These are phyloP conservation scores for Cryptosporidium viatorum DNA, from an alignment of 169 alveolate species.

Conservation along the genomic window DNA sequence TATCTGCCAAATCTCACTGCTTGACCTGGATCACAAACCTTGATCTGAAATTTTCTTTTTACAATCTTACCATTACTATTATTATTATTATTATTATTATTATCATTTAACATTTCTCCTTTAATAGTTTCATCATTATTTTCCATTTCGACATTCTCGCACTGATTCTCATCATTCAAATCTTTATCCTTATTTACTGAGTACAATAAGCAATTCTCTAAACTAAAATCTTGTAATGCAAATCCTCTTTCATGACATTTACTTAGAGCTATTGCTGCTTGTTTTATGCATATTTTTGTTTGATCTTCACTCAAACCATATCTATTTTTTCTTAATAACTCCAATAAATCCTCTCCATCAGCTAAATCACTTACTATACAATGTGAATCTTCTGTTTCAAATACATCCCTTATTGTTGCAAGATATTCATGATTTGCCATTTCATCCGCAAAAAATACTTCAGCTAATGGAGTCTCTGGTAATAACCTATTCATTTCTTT, in stretches of 20 bases:
- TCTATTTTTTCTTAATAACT: constrained; percentile 51
- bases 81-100: neutral
- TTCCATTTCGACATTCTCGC: neutral
- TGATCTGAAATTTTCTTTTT: constrained; percentile 23
- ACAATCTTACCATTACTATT: neutral
- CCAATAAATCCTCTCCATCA: constrained; percentile 77
- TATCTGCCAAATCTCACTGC: constrained; percentile 57
- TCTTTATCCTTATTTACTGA: constrained; percentile 18
- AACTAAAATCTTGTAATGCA: constrained; percentile 78
- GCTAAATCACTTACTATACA: constrained; percentile 74
- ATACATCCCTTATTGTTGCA: constrained; percentile 69
- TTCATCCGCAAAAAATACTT: constrained; percentile 76
- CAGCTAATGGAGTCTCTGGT: constrained; percentile 80
- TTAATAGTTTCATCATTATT: neutral
- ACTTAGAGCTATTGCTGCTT: constrained; percentile 57
- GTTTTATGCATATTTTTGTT: constrained; percentile 38
- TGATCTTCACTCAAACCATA: constrained; percentile 22
- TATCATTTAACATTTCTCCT: neutral
- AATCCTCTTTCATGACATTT: constrained; percentile 73
- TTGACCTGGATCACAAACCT: constrained; percentile 80
- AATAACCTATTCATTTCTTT: constrained; percentile 49
- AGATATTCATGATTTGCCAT: constrained; percentile 53
- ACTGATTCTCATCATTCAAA: neutral
- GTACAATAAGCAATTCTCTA: constrained; percentile 77
- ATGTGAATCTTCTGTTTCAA: constrained; percentile 67